These are phyloP conservation scores for Colletotrichum gloeosporioides DNA, from an alignment of 2,329 filamentous ascomycete species.

Conservation along the genomic window DNA sequence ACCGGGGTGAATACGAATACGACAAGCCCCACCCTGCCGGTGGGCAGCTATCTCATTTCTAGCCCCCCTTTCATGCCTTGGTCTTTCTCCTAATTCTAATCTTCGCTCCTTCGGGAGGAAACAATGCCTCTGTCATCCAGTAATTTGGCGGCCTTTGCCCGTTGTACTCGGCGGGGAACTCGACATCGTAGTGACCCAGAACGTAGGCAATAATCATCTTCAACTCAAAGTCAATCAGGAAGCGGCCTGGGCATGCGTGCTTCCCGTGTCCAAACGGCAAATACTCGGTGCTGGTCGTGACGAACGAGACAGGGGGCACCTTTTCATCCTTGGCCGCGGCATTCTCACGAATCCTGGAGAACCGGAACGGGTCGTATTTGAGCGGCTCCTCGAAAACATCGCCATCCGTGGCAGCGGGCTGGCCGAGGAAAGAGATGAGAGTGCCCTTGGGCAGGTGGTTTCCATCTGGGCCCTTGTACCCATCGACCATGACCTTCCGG, in stretches of 20 bases:
- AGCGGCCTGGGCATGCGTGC: conserved; percentile 36
- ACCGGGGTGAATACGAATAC: not conserved
- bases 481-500: conserved; percentile 33
- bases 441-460: conserved; percentile 35
- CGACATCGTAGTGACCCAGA: conserved; percentile 16
- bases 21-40: not conserved
- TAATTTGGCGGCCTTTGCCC: conserved; percentile 16
- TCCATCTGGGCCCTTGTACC: conserved; percentile 36
- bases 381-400: conserved; percentile 36
- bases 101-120: not conserved
- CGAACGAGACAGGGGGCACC: conserved; percentile 27
- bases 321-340: conserved; percentile 26
- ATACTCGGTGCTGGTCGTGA: conserved; percentile 34
- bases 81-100: conserved; percentile 9
- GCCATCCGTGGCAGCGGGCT: conserved; percentile 33
- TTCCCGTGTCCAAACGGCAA: conserved; percentile 40
- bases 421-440: conserved; percentile 35
- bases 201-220: conserved; percentile 32
- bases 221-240: conserved; percentile 34
- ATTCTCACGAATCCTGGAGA: conserved; percentile 38
- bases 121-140: conserved; percentile 18
- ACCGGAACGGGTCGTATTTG: conserved; percentile 47
- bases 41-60: not conserved
- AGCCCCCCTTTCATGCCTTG: not conserved
- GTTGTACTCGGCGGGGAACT: conserved; percentile 17